Evolutionary conservation across 768 basidiomycete species (phyloP), one percentile per base, ranked within the genome.

Genomic region (Leccinum fibrillosum): DNA sequence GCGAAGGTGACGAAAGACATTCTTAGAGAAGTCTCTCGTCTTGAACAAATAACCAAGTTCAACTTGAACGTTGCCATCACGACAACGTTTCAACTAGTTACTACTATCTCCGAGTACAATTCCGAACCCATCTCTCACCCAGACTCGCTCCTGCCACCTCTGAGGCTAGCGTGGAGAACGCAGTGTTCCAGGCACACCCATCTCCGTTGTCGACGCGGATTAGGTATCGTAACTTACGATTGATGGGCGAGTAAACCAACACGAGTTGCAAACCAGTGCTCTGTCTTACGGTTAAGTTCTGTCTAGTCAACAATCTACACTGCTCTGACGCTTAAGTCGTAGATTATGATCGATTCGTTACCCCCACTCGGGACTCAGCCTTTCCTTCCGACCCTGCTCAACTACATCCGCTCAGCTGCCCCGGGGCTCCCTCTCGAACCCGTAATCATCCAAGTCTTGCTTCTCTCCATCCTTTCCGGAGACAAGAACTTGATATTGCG

Each of bases 401-500:
- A 73, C 4, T 74, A 80, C 57, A 68, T 87, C 53, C 80, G 76
- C 39, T 63, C 75, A n/a, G 69, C 72, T 7, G 70, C 73, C 26
- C 75, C 81, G n/a, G 75, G 71, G 9, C 68, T 86, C 15, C 85
- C 86, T 8, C 56, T 89, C 3, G 87, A 90, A 53, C 77, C 82
- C 10, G 79, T 83, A 53, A 79, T 89, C 44, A 71, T 90, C 21
- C 86, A 86, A 67, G 83, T 86, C 21, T 72, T 90, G 15, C 79
- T 90, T 30, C 79, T 86, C 4, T 88, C 82, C 67, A 75, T 90
- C 49, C 73, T 88, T 35, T 78, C 87, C 3, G 82, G 82, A 1
- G 76, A 85, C 63, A 84, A 80, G 61, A 78, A 89, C 68, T 73
- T 91, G 28, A 77, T 92, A 55, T 73, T 92, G 17, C 79, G 86